Evolutionary conservation across 306 rosid species (phyloP).

Genomic region (Senna siamea): DNA sequence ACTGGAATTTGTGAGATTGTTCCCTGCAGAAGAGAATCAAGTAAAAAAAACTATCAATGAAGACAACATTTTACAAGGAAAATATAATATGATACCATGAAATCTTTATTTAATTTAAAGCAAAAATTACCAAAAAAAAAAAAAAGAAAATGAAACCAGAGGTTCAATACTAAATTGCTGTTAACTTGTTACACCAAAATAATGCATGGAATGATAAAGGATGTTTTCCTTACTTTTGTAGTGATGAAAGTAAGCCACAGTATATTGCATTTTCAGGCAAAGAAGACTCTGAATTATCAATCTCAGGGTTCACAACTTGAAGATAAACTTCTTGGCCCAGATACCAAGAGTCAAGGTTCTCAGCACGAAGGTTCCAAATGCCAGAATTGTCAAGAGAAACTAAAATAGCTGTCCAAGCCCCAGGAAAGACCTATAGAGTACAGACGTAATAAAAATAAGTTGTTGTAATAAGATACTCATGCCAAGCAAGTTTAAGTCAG

Average conservation of each 20-base stretch:
- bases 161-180: not conserved
- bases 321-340: conserved; percentile 86
- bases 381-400: conserved; percentile 86
- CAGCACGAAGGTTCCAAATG: conserved; percentile 88
- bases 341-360: conserved; percentile 90
- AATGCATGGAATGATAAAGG: not conserved
- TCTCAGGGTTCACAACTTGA: conserved; percentile 70
- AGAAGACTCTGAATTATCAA: conserved; percentile 50
- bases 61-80: not conserved
- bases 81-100: not conserved
- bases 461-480: not conserved
- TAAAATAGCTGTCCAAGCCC: conserved; percentile 97
- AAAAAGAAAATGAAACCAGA: not conserved
- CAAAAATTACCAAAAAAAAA: not conserved
- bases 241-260: conserved; percentile 84
- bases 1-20: conserved; percentile 80
- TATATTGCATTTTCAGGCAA: conserved; percentile 76
- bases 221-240: conserved; percentile 70
- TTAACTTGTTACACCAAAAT: not conserved
- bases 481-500: not conserved
- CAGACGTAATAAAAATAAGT: conserved; percentile 17
- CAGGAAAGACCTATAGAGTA: conserved; percentile 95
- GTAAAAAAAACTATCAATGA: conserved; percentile 9
- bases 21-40: conserved; percentile 63
- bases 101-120: conserved; percentile 1